Percentiles rank a stretch among this genome's conserved stretches.
Conservation (phyloP, 2,329 filamentous ascomycete species). For the Trichophyton simii region DNA sequence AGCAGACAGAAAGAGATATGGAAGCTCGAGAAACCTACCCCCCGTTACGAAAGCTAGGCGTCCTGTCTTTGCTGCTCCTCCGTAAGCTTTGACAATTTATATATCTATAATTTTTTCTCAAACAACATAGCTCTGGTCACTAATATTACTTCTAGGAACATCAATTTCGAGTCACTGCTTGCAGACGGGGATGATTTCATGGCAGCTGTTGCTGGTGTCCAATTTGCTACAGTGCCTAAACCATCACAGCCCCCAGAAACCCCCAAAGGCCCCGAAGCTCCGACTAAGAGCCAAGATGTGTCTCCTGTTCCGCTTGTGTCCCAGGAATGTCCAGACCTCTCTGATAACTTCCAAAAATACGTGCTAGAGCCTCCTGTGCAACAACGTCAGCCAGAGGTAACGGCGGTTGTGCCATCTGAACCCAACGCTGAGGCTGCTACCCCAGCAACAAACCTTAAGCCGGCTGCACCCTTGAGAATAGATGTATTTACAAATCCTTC, state of each 20-base stretch:
- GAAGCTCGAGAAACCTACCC: neutral
- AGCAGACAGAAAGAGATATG: neutral
- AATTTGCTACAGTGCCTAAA: neutral
- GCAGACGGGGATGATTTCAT: slow-evolving; percentile 14
- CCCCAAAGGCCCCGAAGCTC: neutral
- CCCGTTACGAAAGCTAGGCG: slow-evolving; percentile 7
- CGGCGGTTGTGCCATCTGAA: neutral
- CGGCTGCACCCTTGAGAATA: slow-evolving; percentile 1
- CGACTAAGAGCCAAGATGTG: neutral
- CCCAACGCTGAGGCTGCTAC: neutral
- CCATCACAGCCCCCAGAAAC: neutral
- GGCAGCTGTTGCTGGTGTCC: slow-evolving; percentile 10
- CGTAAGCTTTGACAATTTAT: slow-evolving; percentile 9
- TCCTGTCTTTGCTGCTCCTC: slow-evolving; percentile 2
- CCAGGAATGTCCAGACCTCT: neutral
- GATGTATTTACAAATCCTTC: slow-evolving; percentile 13
- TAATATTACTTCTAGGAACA: slow-evolving; percentile 8
- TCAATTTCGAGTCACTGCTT: slow-evolving; percentile 11
- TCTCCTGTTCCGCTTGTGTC: neutral
- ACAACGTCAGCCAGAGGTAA: neutral
- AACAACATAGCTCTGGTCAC: neutral
- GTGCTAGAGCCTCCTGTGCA: neutral
- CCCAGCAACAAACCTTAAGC: neutral
- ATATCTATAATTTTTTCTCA: neutral
- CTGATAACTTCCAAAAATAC: neutral